Percentiles rank a stretch among this genome's conserved stretches.
phyloP scores from a whole-genome alignment of 75 land plant species.

The Selaginella tamariscina region DNA sequence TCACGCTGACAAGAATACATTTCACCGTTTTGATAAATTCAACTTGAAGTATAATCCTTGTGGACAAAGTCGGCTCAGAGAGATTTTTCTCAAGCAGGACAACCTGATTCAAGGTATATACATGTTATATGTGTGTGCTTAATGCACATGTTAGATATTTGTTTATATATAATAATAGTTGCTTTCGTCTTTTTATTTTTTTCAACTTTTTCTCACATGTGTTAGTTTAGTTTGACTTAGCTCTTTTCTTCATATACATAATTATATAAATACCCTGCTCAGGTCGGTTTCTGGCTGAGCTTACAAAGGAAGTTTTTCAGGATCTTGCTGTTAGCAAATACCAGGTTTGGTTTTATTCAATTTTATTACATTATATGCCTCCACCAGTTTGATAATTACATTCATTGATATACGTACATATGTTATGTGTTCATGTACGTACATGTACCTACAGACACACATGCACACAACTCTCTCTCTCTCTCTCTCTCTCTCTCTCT shows the following conservation, averaged over 20 bases:
- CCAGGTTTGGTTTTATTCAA: slow-evolving; percentile 5
- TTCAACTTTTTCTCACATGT: no score
- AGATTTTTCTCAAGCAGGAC: slow-evolving; percentile 12
- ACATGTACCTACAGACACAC: no score
- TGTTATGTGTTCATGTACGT: background rate
- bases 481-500: background rate
- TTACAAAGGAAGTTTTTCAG: slow-evolving; percentile 10
- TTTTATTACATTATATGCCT: background rate
- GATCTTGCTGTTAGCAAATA: slow-evolving; percentile 6
- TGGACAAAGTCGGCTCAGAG: slow-evolving; percentile 10
- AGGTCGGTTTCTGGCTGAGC: slow-evolving; percentile 3
- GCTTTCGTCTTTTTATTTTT: no score
- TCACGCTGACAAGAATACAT: slow-evolving; percentile 10
- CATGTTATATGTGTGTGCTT: no score
- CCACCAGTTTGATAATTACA: background rate
- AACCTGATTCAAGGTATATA: slow-evolving; percentile 6
- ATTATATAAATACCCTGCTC: background rate
- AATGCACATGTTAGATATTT: no score
- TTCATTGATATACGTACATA: background rate
- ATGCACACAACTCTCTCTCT: no score
- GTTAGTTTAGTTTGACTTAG: background rate
- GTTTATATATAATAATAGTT: no score
- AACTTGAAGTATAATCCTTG: slow-evolving; percentile 10
- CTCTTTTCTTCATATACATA: background rate
- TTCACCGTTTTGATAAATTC: slow-evolving; percentile 10